Evolutionary conservation across 2,329 filamentous ascomycete species (phyloP), one percentile per base, ranked within the genome.

Genomic region (Ophiostoma ulmi): DNA sequence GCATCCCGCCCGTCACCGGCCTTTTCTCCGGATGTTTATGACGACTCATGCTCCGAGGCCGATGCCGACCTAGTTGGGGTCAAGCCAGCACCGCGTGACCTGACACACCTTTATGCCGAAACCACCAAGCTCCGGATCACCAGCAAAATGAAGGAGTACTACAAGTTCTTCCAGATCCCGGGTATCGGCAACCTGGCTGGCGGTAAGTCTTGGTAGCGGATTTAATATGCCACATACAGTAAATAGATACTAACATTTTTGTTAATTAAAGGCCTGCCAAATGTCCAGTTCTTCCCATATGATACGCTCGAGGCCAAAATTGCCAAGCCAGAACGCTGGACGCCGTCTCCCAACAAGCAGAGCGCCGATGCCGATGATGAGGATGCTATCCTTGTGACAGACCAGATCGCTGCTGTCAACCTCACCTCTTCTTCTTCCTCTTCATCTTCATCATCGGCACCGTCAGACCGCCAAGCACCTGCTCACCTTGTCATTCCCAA

Each of bases 281-380:
- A 95, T 79, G 84, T 90, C 55, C 86, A 86, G 71, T 92, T 92
- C 81, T 97, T 97, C 77, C 94, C 94, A 10, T 97, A 91, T 80
- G 93, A 97, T 76, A 95, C 93, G 0, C 87, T 97, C 73, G 92
- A 97, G 80, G 92, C 93, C 58, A 88, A 90, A 74, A 87, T 90
- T 73, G 92, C 92, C 41, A 86, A 87, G 73, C 89, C 92, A 8
- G 83, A 90, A 74, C 87, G 93, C 79, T 95, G 91, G 84, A 84
- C 86, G 44, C 90, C 90, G 0, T 89, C 89, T 13, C 86, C 88
- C 52, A 91, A 90, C 77, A 87, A 87, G 11, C 77, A 72, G 39
- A 74, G 74, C 36, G 44, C 78, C 26, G 76, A 78, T 11, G 76
- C 78, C 67, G 76, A 82, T 31, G 78, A 80, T 20, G 76, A 73